Conservation (phyloP, 805 yeast genomes). For the Nakazawaea molendinolei region DNA sequence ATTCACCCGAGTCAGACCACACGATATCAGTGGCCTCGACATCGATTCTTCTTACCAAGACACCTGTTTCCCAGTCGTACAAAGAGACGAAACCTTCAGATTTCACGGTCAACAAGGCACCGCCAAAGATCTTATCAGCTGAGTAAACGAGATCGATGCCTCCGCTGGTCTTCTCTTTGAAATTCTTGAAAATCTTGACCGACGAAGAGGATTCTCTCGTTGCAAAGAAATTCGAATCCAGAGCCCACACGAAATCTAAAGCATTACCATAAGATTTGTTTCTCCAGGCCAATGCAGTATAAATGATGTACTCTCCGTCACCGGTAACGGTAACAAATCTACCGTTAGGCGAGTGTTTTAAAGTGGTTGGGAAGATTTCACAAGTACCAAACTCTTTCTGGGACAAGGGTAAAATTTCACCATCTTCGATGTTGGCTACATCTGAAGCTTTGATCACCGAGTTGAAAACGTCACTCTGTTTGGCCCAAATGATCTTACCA, state of each 20-base stretch:
- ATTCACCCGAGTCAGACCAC: conserved; percentile 93
- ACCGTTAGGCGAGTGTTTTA: conserved; percentile 94
- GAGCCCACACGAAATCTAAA: conserved; percentile 90
- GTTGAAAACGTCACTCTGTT: conserved; percentile 83
- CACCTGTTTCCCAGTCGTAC: conserved; percentile 90
- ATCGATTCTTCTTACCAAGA: conserved; percentile 80
- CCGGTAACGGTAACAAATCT: conserved; percentile 95
- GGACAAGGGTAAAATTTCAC: conserved; percentile 68
- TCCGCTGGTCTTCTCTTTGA: conserved; percentile 66
- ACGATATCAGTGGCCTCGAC: conserved; percentile 76
- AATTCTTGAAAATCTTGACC: conserved; percentile 74
- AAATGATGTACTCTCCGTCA: conserved; percentile 94
- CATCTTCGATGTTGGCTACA: conserved; percentile 65
- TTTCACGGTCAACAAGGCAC: conserved; percentile 80
- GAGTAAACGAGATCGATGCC: conserved; percentile 61
- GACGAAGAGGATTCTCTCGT: conserved; percentile 61
- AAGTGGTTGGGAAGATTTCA: conserved; percentile 84
- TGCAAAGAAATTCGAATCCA: conserved; percentile 83
- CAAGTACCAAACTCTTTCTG: conserved; percentile 91
- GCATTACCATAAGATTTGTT: conserved; percentile 90
- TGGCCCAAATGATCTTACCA: conserved; percentile 88
- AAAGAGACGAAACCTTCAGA: conserved; percentile 81
- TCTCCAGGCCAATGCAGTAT: conserved; percentile 97
- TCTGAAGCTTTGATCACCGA: conserved; percentile 67
- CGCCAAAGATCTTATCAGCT: conserved; percentile 80